Evolutionary conservation across 345 rosid species (phyloP), one percentile per base, ranked within the genome.

Genomic region (Ricinus communis): DNA sequence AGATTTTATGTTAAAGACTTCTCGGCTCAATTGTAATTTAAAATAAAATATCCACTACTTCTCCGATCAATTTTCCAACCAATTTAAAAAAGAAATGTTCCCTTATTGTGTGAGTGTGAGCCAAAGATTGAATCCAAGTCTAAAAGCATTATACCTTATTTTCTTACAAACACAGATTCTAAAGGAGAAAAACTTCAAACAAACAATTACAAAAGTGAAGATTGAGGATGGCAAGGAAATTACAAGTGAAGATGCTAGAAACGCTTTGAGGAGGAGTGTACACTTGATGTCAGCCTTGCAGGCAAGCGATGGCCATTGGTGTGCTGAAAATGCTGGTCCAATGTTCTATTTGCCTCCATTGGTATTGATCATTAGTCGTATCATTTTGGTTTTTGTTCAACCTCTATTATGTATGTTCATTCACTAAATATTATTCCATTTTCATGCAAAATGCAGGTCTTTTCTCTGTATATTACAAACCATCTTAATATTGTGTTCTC

Each of bases 271-370:
- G 24, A 60, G 74, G 58, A 22, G 28, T 5, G 36, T 60, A 0
- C 46, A 36, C 45, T 49, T 59, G 11, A 21, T 59, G 10, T 60
- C 66, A 28, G 65, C 74, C 24, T 47, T 70, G 46, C 74, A 70
- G 46, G 74, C 74, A 1, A 59, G 36, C 27, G 74, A 70, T 50
- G 74, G 74, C 66, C 74, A 70, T 50, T 70, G 66, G 74, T 21
- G 30, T 45, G 69, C 63, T 19, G 75, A 72, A 64, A 63, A 63
- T 54, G 16, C 70, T 27, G 75, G 75, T 8, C 75, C 69, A 0
- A 16, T 71, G 43, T 71, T 71, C 62, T 71, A 30, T 30, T 13
- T 72, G 14, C 56, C 70, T 19, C 75, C 75, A 6, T 2, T 71
- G 75, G 75, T 71, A n/a, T 5, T n/a, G n/a, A 57, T 57, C 9